These are phyloP conservation scores for Punica granatum DNA, from an alignment of 345 rosid genomes.

Conservation along the genomic window DNA sequence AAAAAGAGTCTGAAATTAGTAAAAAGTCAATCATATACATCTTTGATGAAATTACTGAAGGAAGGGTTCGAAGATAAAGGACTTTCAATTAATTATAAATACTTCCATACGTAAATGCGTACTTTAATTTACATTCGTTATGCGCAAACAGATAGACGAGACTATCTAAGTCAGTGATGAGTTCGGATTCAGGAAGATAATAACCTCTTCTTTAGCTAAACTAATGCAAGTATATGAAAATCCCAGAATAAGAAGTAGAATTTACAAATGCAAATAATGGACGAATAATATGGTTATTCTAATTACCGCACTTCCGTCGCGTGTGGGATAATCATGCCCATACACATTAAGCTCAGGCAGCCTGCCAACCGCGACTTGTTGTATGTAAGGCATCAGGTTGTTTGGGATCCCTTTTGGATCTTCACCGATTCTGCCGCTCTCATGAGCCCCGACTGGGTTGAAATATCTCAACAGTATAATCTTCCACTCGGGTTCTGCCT, in stretches of 20 bases:
- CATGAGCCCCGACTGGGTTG: constrained; percentile 94
- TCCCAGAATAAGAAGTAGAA: background rate
- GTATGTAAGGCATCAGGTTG: constrained; percentile 93
- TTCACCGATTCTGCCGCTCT: constrained; percentile 91
- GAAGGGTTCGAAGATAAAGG: background rate
- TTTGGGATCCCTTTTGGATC: constrained; percentile 94
- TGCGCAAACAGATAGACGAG: background rate
- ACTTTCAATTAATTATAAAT: background rate
- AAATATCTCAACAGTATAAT: constrained; percentile 84
- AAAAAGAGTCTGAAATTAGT: background rate
- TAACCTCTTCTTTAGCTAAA: background rate
- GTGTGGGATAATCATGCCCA: constrained; percentile 85
- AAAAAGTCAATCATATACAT: background rate
- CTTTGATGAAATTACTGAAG: background rate
- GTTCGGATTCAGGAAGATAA: background rate
- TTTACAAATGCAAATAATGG: background rate
- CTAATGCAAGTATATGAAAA: background rate
- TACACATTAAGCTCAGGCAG: constrained; percentile 88
- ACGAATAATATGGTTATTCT: background rate
- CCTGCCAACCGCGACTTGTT: constrained; percentile 94
- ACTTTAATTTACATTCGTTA: background rate
- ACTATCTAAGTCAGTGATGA: background rate
- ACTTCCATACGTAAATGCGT: background rate
- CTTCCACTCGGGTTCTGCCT: constrained; percentile 81
- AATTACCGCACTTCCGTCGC: constrained; percentile 89